phyloP scores from a whole-genome alignment of 2,329 filamentous ascomycete genomes.

The Sporothrix globosa region DNA sequence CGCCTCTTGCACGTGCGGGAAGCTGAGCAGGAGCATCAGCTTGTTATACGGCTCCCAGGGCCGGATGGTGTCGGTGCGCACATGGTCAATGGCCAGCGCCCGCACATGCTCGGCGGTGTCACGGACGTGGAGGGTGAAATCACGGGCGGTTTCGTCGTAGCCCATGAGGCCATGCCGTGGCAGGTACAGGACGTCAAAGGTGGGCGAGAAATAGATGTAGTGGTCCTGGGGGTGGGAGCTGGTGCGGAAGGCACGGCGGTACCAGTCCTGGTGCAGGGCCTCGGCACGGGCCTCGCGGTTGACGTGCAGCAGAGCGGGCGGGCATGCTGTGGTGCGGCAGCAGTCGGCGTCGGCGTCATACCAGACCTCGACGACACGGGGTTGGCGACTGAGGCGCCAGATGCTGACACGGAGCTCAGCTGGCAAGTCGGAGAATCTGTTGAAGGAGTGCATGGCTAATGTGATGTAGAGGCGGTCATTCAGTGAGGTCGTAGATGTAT shows the following conservation, averaged over 20 bases:
- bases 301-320: slow-evolving; percentile 49
- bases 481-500: not conserved
- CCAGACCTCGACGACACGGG: slow-evolving; percentile 47
- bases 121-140: slow-evolving; percentile 47
- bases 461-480: not conserved
- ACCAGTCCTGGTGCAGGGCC: slow-evolving; percentile 44
- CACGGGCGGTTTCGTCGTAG: slow-evolving; percentile 48
- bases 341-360: slow-evolving; percentile 46
- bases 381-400: slow-evolving; percentile 46
- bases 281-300: slow-evolving; percentile 50
- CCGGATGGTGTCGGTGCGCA: slow-evolving; percentile 49
- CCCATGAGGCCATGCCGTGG: slow-evolving; percentile 47
- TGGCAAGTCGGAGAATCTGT: slow-evolving; percentile 45
- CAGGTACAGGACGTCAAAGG: slow-evolving; percentile 47
- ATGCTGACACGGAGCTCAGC: slow-evolving; percentile 49
- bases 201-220: slow-evolving; percentile 47
- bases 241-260: slow-evolving; percentile 45
- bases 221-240: slow-evolving; percentile 39
- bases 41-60: slow-evolving; percentile 59
- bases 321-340: slow-evolving; percentile 46
- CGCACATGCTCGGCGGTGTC: slow-evolving; percentile 44
- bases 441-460: slow-evolving; percentile 36
- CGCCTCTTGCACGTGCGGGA: slow-evolving; percentile 46
- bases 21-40: slow-evolving; percentile 50
- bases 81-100: slow-evolving; percentile 52